Evolutionary conservation across 352 stramenopile genomes (phyloP).

Genomic region (Pythium insidiosum): DNA sequence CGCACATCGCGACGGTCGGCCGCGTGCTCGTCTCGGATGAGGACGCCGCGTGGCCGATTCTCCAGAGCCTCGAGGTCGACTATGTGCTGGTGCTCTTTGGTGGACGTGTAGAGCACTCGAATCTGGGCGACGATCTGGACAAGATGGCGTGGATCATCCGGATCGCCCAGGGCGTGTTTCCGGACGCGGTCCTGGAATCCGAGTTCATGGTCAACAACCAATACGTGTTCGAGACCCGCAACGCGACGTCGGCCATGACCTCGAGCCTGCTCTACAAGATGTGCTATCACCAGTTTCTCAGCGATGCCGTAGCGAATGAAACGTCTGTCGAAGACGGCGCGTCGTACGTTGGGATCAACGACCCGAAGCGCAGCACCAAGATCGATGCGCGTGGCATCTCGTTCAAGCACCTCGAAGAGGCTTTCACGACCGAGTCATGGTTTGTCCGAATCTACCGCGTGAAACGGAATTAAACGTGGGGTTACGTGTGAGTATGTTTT

Average conservation of each 20-base stretch:
- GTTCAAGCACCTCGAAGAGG: slow-evolving; percentile 85
- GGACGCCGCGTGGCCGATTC: slow-evolving; percentile 58
- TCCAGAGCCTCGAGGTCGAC: slow-evolving; percentile 69
- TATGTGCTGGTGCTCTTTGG: slow-evolving; percentile 79
- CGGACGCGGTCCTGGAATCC: slow-evolving; percentile 72
- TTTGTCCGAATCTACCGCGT: slow-evolving; percentile 90
- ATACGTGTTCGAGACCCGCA: slow-evolving; percentile 56
- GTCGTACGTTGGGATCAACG: slow-evolving; percentile 25
- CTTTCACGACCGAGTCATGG: slow-evolving; percentile 90
- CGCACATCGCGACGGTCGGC: slow-evolving; percentile 93
- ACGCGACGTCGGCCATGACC: slow-evolving; percentile 66
- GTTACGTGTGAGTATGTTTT: too few relatives aligned
- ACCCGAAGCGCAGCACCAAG: slow-evolving; percentile 53
- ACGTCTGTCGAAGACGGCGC: slow-evolving; percentile 10
- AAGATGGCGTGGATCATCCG: slow-evolving; percentile 92
- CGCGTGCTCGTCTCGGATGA: slow-evolving; percentile 67
- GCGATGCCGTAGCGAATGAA: slow-evolving; percentile 13
- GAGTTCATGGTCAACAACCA: slow-evolving; percentile 70
- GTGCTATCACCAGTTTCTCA: slow-evolving; percentile 75
- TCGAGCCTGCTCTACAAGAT: slow-evolving; percentile 92
- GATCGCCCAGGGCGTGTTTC: slow-evolving; percentile 86
- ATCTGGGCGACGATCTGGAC: slow-evolving; percentile 87
- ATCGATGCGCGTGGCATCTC: slow-evolving; percentile 57
- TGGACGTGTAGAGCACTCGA: slow-evolving; percentile 47
- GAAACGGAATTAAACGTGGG: too few relatives aligned